A percentile compares a stretch with the other conserved stretches of the same genome.
These are phyloP conservation scores for Mucor lusitanicus DNA, from an alignment of 371 early-diverging fungal genomes.

Conservation along the genomic window DNA sequence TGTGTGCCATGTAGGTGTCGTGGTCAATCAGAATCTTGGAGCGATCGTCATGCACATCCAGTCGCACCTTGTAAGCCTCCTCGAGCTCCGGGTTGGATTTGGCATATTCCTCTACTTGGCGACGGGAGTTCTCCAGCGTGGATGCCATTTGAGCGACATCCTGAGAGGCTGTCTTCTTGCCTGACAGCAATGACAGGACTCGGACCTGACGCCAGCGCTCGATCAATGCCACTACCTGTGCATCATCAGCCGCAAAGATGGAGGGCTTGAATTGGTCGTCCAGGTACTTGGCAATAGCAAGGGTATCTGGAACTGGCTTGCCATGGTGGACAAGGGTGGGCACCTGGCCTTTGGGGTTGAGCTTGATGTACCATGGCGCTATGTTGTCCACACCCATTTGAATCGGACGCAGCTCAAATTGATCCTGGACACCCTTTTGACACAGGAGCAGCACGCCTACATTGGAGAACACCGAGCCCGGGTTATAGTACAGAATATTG, in stretches of 20 bases:
- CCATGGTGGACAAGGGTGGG: conserved; percentile 11
- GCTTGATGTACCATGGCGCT: conserved; percentile 18
- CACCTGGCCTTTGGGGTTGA: conserved; percentile 23
- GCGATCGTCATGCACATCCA: conserved; percentile 13
- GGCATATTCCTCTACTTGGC: not conserved
- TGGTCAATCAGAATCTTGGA: conserved; percentile 9
- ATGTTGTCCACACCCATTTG: conserved; percentile 18
- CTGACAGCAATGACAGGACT: conserved; percentile 9
- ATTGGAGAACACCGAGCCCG: conserved; percentile 12
- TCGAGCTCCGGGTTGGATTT: conserved; percentile 10
- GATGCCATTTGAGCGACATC: not conserved
- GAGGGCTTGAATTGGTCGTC: conserved; percentile 10
- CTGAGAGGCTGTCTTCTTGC: conserved; percentile 5
- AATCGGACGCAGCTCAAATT: conserved; percentile 9
- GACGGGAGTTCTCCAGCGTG: not conserved
- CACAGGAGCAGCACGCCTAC: conserved; percentile 6
- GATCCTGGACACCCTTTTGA: conserved; percentile 14
- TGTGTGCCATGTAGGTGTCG: not conserved
- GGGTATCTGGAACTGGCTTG: conserved; percentile 10
- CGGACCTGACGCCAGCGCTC: conserved; percentile 13
- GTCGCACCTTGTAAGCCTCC: conserved; percentile 9
- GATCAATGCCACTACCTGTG: conserved; percentile 1
- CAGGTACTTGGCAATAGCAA: conserved; percentile 12
- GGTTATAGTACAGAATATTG: conserved; percentile 7
- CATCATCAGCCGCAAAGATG: conserved; percentile 3